Conservation (phyloP, 192 early-diverging fungal species). For the Obelidium mucronatum region DNA sequence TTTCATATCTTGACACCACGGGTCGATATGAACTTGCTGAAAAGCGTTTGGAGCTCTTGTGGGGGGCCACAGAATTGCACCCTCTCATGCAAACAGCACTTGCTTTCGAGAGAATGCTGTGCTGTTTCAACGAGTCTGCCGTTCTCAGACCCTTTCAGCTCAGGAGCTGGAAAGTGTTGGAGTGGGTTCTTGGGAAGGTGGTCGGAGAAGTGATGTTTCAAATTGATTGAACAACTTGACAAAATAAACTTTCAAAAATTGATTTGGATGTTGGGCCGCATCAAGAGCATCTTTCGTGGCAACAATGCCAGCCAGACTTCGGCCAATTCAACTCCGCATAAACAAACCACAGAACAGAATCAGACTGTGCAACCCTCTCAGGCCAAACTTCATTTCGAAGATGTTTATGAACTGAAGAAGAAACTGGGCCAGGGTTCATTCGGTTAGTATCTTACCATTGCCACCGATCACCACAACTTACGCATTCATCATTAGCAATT, state of each 20-base stretch:
- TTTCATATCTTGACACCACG: slow-evolving; percentile 1
- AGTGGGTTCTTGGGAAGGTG: slow-evolving; percentile 20
- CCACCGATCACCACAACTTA: not conserved
- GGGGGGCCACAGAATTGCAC: slow-evolving; percentile 14
- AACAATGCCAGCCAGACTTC: too few species aligned
- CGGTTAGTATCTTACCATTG: not conserved
- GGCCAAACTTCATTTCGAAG: not conserved
- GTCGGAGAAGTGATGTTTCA: not conserved
- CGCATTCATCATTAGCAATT: not conserved
- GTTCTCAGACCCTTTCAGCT: not conserved
- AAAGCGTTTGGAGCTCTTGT: slow-evolving; percentile 18
- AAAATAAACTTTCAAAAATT: too few species aligned
- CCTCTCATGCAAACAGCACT: slow-evolving; percentile 15
- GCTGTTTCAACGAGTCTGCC: not conserved
- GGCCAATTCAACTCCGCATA: too few species aligned
- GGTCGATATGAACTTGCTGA: slow-evolving; percentile 18
- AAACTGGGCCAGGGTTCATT: slow-evolving; percentile 23
- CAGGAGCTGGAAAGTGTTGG: slow-evolving; percentile 9
- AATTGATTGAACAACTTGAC: too few species aligned
- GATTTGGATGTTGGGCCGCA: not conserved
- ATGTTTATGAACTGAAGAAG: not conserved
- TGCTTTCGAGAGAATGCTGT: slow-evolving; percentile 25
- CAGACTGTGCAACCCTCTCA: too few species aligned
- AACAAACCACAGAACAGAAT: too few species aligned
- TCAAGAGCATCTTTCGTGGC: too few species aligned